phyloP scores from a whole-genome alignment of 2,329 filamentous ascomycete genomes.

The Sporothrix globosa region DNA sequence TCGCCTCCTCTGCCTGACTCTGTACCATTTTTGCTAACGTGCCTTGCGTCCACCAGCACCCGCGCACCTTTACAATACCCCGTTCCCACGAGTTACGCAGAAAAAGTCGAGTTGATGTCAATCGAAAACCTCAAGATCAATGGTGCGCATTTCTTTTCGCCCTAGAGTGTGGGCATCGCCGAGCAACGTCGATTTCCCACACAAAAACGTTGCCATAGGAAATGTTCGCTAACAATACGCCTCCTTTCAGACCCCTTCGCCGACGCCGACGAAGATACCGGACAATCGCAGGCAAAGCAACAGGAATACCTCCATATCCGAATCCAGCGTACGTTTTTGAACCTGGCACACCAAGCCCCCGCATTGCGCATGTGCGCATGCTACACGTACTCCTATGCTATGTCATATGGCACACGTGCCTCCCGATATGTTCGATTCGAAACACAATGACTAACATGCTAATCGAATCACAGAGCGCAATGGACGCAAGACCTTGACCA shows the following conservation, averaged over 20 bases:
- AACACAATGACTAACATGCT: neutral
- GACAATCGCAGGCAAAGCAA: constrained; percentile 73
- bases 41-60: neutral
- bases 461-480: constrained; percentile 75
- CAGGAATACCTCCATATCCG: constrained; percentile 99
- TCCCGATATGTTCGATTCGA: neutral
- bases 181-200: neutral
- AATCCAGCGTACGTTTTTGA: constrained; percentile 76
- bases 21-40: constrained; percentile 6
- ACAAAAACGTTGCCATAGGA: neutral
- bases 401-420: constrained; percentile 2
- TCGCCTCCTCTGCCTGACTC: neutral
- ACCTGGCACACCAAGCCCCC: neutral
- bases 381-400: neutral
- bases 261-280: constrained; percentile 99
- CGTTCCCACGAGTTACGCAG: constrained; percentile 35
- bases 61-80: constrained; percentile 30
- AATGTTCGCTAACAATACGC: constrained; percentile 4
- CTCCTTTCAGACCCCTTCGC: constrained; percentile 88
- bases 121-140: constrained; percentile 98
- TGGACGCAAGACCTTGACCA: constrained; percentile 99
- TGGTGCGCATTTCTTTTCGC: constrained; percentile 61
- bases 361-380: neutral
- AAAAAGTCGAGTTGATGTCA: constrained; percentile 64
- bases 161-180: neutral